These are phyloP conservation scores for Meyerozyma guilliermondii DNA, from an alignment of 1,139 yeast species.

Conservation along the genomic window DNA sequence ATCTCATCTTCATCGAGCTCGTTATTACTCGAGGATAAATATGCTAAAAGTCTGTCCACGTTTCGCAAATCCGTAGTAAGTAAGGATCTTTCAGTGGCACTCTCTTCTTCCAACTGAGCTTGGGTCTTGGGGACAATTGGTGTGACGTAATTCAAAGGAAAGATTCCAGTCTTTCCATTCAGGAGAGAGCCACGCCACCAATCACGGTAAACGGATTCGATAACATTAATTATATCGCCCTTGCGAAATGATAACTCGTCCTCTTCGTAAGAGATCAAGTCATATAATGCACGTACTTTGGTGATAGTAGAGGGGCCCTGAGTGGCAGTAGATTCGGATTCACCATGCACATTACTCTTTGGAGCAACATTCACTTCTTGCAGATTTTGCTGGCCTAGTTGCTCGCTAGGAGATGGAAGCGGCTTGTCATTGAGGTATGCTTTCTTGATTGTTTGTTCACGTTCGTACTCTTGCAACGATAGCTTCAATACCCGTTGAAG, in stretches of 20 bases:
- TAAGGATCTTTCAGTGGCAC: slow-evolving; percentile 24
- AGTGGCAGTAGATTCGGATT: slow-evolving; percentile 7
- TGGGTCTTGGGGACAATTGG: slow-evolving; percentile 67
- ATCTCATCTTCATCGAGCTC: slow-evolving; percentile 35
- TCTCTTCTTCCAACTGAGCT: slow-evolving; percentile 32
- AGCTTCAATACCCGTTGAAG: slow-evolving; percentile 71
- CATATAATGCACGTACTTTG: slow-evolving; percentile 81
- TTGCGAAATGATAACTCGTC: slow-evolving; percentile 69
- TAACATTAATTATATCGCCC: slow-evolving; percentile 76
- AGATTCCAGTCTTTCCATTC: slow-evolving; percentile 79
- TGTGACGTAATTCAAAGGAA: slow-evolving; percentile 88
- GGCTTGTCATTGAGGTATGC: slow-evolving; percentile 18
- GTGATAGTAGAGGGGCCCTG: slow-evolving; percentile 48
- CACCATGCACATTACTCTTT: slow-evolving; percentile 6
- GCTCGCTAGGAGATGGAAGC: slow-evolving; percentile 5
- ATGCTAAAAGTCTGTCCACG: slow-evolving; percentile 60
- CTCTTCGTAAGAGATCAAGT: slow-evolving; percentile 63
- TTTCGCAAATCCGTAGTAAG: slow-evolving; percentile 36
- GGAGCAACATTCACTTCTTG: not conserved
- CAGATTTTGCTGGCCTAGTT: slow-evolving; percentile 3
- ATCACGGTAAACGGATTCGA: slow-evolving; percentile 84
- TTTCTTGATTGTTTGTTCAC: slow-evolving; percentile 29
- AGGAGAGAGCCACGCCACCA: slow-evolving; percentile 92
- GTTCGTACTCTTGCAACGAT: slow-evolving; percentile 64
- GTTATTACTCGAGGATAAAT: slow-evolving; percentile 42